Evolutionary conservation across 257 asterid genomes (phyloP), one percentile per base, ranked within the genome.

Genomic region (Lantana camara): DNA sequence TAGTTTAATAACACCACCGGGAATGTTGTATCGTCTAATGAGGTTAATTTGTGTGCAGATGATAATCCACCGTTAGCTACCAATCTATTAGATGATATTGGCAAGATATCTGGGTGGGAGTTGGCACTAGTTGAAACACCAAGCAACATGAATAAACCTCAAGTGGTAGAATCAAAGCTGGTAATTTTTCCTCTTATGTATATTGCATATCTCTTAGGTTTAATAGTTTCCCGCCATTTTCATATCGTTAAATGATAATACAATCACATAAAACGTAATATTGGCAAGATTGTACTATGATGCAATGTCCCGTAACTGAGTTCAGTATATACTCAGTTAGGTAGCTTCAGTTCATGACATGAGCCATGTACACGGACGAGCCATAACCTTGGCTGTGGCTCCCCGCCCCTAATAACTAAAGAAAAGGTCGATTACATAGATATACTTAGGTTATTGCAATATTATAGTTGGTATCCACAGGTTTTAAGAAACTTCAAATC

Each of bases 41-140:
- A 62, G 57, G 32, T 42, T 19, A 32, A 60, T 5, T 60, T 4
- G 42, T 35, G 21, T 40, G 63, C 78, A 88, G 98, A 82, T 17
- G 70, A 72, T 24, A 78, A 80, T 57, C 66, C 79, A 23, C 32
- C 27, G 3, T 50, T 79, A 5, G 13, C 46, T 17, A 68, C 41
- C 9, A 34, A 71, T 52, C 69, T 71, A 27, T 76, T 80, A 46
- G 71, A 34, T 21, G 81, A 70, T 6, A 60, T 81, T 7, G 89
- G 83, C 24, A 79, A 73, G 23, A 61, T 62, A 42, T 73, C 87
- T 5, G 95, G 95, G 29, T 92, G 98, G 98, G 98, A 92, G 70
- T 58, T 92, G 38, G 97, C 98, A 0, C 73, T 92, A 38, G 97
- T 89, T 49, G 80, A 80, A 7, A 37, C 85, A 22, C 95, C 98